These are phyloP conservation scores for Paramecium primaurelia DNA, from an alignment of 73 alveolate genomes.

Conservation along the genomic window DNA sequence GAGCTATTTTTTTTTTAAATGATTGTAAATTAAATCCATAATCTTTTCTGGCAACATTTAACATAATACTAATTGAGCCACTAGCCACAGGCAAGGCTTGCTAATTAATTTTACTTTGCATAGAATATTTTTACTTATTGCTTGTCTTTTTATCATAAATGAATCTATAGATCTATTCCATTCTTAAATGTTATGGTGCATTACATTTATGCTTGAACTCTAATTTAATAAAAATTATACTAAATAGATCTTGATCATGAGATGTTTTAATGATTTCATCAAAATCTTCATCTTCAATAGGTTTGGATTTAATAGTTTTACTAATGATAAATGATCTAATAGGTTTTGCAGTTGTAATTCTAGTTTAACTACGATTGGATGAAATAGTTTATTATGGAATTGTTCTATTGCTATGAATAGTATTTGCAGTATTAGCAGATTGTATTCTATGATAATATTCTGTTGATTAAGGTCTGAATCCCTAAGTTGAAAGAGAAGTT, in stretches of 20 bases:
- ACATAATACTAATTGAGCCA: constrained; percentile 59
- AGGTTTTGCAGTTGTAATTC: not conserved
- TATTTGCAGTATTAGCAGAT: not conserved
- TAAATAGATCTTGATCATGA: constrained; percentile 5
- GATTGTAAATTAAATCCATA: constrained; percentile 55
- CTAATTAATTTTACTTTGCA: constrained; percentile 49
- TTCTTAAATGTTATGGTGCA: constrained; percentile 37
- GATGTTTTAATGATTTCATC: constrained; percentile 17
- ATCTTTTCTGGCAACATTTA: constrained; percentile 56
- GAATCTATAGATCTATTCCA: constrained; percentile 12
- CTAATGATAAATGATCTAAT: not conserved
- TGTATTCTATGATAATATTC: not conserved
- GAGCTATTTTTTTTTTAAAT: constrained; percentile 58
- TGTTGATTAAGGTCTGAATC: not conserved
- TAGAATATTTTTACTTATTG: constrained; percentile 53
- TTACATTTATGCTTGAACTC: constrained; percentile 39
- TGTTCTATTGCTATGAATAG: not conserved
- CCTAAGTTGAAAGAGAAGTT: not conserved
- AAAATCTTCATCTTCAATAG: constrained; percentile 18
- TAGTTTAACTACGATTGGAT: not conserved
- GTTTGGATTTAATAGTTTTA: not conserved
- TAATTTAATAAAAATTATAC: not conserved
- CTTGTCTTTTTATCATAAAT: not conserved
- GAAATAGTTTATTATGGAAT: not conserved
- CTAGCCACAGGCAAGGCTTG: constrained; percentile 60